These are phyloP conservation scores for Lobulomyces angularis DNA, from an alignment of 192 early-diverging fungal species.

Conservation along the genomic window DNA sequence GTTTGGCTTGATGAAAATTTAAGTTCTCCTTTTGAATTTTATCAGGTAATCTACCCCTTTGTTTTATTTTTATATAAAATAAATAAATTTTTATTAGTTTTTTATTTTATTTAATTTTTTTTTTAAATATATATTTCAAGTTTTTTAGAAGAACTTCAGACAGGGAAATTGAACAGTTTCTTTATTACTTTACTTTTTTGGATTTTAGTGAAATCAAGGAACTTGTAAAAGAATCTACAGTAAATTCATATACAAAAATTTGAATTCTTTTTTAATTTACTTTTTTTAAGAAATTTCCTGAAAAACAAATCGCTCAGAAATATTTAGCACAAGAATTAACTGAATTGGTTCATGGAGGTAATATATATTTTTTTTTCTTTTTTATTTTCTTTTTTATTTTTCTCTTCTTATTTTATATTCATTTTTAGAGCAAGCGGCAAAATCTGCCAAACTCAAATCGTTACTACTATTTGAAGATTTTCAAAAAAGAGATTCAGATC, in stretches of 20 bases:
- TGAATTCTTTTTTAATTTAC: background rate
- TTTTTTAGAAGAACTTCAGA: conserved; percentile 82
- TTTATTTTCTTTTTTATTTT: background rate
- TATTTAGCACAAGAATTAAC: conserved; percentile 72
- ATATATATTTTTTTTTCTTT: conserved; percentile 2
- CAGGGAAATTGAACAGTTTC: conserved; percentile 58
- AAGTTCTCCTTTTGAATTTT: conserved; percentile 79
- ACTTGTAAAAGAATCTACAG: conserved; percentile 52
- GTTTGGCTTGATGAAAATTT: conserved; percentile 77
- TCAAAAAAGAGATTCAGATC: background rate
- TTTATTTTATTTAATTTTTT: background rate
- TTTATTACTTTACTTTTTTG: conserved; percentile 74
- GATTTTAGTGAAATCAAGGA: conserved; percentile 41
- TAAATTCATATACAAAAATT: conserved; percentile 14
- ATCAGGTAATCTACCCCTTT: conserved; percentile 51
- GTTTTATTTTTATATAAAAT: background rate
- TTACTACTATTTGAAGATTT: background rate
- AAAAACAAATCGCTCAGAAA: conserved; percentile 59
- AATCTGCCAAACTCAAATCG: background rate
- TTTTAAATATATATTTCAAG: conserved; percentile 15
- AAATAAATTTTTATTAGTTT: background rate
- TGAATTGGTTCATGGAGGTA: conserved; percentile 77
- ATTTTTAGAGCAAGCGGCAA: background rate
- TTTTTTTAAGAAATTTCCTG: conserved; percentile 33
- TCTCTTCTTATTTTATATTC: background rate